These are phyloP conservation scores for Furcasterigmium sp. DNA, from an alignment of 2,329 filamentous ascomycete species.

Conservation along the genomic window DNA sequence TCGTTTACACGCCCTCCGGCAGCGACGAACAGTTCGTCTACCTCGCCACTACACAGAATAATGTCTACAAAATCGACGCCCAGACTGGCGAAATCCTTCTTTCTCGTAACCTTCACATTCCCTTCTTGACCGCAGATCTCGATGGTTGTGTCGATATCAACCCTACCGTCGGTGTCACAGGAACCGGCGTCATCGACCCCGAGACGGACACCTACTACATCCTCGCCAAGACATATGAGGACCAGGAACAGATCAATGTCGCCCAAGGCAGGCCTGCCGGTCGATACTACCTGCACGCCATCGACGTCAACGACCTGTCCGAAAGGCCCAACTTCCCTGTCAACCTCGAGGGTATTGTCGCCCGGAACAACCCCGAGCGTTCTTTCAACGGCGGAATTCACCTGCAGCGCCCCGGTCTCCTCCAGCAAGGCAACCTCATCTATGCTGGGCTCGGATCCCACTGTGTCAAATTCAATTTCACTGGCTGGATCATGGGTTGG, in stretches of 20 bases:
- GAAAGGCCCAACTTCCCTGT: constrained; percentile 40
- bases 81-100: constrained; percentile 47
- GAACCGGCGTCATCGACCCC: constrained; percentile 40
- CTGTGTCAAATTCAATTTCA: constrained; percentile 52
- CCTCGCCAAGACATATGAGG: constrained; percentile 34
- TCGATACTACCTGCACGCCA: constrained; percentile 30
- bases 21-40: constrained; percentile 47
- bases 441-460: constrained; percentile 51
- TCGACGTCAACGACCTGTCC: constrained; percentile 29
- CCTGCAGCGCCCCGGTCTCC: constrained; percentile 43
- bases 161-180: constrained; percentile 38
- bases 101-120: constrained; percentile 40
- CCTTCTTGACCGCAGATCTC: constrained; percentile 43
- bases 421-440: constrained; percentile 38
- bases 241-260: constrained; percentile 21
- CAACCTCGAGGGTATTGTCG: constrained; percentile 36
- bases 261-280: constrained; percentile 27
- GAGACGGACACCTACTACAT: constrained; percentile 37
- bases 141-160: constrained; percentile 43
- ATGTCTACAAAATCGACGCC: constrained; percentile 50
- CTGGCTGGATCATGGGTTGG: constrained; percentile 44
- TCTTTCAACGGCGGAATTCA: constrained; percentile 48
- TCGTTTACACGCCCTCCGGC: constrained; percentile 41
- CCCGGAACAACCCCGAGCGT: constrained; percentile 40
- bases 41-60: constrained; percentile 52